Evolutionary conservation across 1,284 basidiomycete genomes (phyloP), one percentile per base, ranked within the genome.

Genomic region (Trametes sp.): DNA sequence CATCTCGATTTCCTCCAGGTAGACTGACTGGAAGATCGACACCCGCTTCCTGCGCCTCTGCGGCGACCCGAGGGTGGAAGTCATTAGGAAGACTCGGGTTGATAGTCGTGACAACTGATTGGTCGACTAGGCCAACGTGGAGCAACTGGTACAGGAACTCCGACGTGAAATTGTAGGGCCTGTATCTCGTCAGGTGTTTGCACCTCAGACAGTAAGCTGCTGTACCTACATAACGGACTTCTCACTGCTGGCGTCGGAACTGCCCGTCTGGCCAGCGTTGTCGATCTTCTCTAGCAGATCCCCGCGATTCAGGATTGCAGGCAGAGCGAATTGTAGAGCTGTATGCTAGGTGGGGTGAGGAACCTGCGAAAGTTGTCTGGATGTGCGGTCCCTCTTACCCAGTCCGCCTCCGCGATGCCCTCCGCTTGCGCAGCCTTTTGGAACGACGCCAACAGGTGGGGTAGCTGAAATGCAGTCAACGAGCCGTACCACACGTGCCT

Each of bases 131-230:
- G 2, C 83, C 83, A n/a, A 78, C 73, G 11, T 78, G 74, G 13
- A 84, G 72, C 2, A 90, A 72, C 55, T 87, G 84, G 57, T 85
- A 82, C n/a, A 91, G 76, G 45, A 92, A 78, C 58, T 87, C 85
- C 23, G 82, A 81, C 45, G 80, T 74, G 65, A 89, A 82, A 5
- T 84, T 80, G n/a, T 77, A 76, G n/a, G 77, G 66, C 28, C 81
- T 84, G 54, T 16, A 16, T 1, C 31, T 19, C 33, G 42, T 24
- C 0, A 7, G 38, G 19, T 44, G 42, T 8, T 23, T n/a, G 19
- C 2, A 14, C 24, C 13, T 16, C 35, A 23, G 8, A 42, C 7
- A 2, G 14, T 35, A 13, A 19, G 10, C 2, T 3, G 19, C 2
- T 31, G n/a, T 14, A 61, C 66, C 23, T 51, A 70, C 69, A 66